Evolutionary conservation across 2,329 filamentous ascomycete genomes (phyloP).

Genomic region (Fusarium verrucosum): DNA sequence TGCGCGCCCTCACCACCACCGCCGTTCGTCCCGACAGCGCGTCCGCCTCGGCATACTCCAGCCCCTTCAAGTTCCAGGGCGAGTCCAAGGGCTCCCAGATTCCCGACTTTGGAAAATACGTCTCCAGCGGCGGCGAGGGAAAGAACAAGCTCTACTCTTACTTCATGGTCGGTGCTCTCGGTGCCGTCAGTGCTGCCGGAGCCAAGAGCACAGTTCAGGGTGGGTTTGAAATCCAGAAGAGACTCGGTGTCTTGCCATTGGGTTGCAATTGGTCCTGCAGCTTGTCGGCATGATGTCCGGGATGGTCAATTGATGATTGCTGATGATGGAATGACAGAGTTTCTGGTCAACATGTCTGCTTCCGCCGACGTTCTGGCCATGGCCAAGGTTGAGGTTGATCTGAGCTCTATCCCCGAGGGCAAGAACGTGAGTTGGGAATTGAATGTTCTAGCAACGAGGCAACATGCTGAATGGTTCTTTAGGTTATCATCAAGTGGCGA

Average conservation of each 20-base stretch:
- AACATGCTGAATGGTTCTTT: conserved; percentile 20
- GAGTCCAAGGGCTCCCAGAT: conserved; percentile 71
- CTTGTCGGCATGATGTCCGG: conserved; percentile 7
- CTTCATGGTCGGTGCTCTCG: conserved; percentile 98
- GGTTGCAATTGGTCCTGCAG: conserved; percentile 42
- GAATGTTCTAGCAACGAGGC: background rate
- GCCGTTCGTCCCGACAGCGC: conserved; percentile 59
- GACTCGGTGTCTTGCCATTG: conserved; percentile 41
- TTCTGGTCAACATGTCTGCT: conserved; percentile 99
- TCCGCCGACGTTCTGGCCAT: conserved; percentile 98
- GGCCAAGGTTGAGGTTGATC: conserved; percentile 99
- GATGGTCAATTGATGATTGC: conserved; percentile 43
- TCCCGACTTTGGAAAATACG: conserved; percentile 90
- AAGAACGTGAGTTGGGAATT: conserved; percentile 82
- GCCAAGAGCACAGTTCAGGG: conserved; percentile 98
- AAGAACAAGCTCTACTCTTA: conserved; percentile 92
- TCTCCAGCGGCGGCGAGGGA: conserved; percentile 71
- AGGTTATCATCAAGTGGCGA: conserved; percentile 99
- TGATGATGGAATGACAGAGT: conserved; percentile 70
- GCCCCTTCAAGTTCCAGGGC: conserved; percentile 74
- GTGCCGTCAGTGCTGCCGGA: conserved; percentile 88
- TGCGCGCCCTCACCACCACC: conserved; percentile 67
- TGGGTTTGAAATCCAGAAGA: conserved; percentile 63
- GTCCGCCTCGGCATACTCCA: conserved; percentile 64
- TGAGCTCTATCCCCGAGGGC: conserved; percentile 92